phyloP scores from a whole-genome alignment of 371 early-diverging fungal genomes.

The Blastocladiella emersonii region DNA sequence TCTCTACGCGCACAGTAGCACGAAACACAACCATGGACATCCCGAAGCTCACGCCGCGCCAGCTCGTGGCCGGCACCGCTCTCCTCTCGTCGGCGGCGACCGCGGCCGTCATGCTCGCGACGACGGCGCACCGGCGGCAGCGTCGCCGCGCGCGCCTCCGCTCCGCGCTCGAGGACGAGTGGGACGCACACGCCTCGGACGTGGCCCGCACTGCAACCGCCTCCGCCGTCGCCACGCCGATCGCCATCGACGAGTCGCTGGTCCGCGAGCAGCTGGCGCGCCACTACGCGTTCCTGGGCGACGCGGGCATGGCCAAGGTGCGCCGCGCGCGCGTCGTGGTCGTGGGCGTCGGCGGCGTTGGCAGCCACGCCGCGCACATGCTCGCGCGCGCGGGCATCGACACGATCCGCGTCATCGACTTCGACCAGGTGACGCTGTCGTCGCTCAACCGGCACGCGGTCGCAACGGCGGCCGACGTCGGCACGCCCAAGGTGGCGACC shows the following conservation, averaged over 20 bases:
- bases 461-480: conserved; percentile 74
- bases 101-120: too few relatives aligned
- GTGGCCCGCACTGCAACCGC: too few relatives aligned
- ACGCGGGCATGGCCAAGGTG: conserved; percentile 48
- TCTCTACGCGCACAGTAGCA: too few relatives aligned
- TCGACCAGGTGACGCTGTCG: conserved; percentile 86
- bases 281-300: conserved; percentile 74
- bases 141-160: too few relatives aligned
- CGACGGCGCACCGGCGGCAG: too few relatives aligned
- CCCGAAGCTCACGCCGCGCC: too few relatives aligned
- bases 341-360: conserved; percentile 91
- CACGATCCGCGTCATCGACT: conserved; percentile 78
- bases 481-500: conserved; percentile 68
- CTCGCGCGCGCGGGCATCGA: conserved; percentile 76
- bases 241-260: conserved; percentile 37
- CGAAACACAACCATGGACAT: too few relatives aligned
- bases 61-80: too few relatives aligned
- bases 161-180: too few relatives aligned
- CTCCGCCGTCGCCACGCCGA: too few relatives aligned
- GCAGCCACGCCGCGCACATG: conserved; percentile 82
- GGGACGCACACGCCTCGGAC: too few relatives aligned
- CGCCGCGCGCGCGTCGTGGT: conserved; percentile 71
- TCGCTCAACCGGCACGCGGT: conserved; percentile 85
- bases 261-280: conserved; percentile 72
- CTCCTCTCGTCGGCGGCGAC: too few relatives aligned